Evolutionary conservation across 2,329 filamentous ascomycete genomes (phyloP), one percentile per base, ranked within the genome.

Genomic region (Sporothrix variecibatus): DNA sequence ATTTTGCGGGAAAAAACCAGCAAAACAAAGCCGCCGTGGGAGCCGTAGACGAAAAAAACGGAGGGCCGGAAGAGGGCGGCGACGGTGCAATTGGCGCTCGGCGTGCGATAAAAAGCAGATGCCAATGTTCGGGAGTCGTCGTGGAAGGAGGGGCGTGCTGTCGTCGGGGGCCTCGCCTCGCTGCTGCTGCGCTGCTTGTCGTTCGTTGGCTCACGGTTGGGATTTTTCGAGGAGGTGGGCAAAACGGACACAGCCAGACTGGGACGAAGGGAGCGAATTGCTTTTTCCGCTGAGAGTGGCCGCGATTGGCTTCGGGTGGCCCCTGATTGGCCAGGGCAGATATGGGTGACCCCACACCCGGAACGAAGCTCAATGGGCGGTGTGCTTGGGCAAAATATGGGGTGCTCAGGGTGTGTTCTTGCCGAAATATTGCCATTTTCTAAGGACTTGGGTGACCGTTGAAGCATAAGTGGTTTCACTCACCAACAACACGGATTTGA

Each of bases 1-100:
- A 81, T 81, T 81, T 79, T 72, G 56, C 65, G 53, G 68, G 58
- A 72, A 64, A 40, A 71, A 62, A 68, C 46, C 46, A 53, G 46
- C 65, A 69, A 31, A 67, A 71, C 73, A 72, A 43, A 51, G 43
- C 72, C 71, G 72, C 62, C 62, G 68, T 58, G 60, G 49, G 53
- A 64, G 34, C 73, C 49, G 72, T 74, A 69, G 70, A 75, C 73
- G 73, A 74, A 75, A 72, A 72, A 64, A 73, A 64, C 72, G 76
- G 76, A 75, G 46, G 34, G 67, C 67, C 67, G 67, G 67, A 38
- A 53, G 40, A 26, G 69, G 69, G 56, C 51, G 69, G 56, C 70
- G 70, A 51, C 56, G 56, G 31, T 11, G 34, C 56, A 51, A 64
- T 49, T 26, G 58, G 43, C 26, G 70, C 26, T 31, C 28, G 28